A percentile compares a stretch with the other conserved stretches of the same genome.
These are phyloP conservation scores for Xylariaceae sp. DNA, from an alignment of 2,329 filamentous ascomycete species.

Conservation along the genomic window DNA sequence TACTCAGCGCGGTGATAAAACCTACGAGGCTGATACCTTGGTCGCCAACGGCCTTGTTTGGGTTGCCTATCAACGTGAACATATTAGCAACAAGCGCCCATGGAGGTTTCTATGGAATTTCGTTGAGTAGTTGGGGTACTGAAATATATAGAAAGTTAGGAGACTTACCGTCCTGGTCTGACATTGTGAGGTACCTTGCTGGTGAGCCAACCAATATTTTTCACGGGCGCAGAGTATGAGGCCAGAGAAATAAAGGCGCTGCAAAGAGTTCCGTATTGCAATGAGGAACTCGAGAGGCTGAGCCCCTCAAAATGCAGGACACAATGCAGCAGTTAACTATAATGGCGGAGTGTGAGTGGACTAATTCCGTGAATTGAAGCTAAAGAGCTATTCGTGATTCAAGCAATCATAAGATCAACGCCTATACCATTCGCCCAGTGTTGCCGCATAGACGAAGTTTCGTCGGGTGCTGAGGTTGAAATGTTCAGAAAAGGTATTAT, in stretches of 20 bases:
- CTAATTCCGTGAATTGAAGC: slow-evolving; percentile 7
- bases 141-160: background rate
- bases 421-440: slow-evolving; percentile 2
- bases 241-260: too few relatives aligned
- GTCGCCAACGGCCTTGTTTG: slow-evolving; percentile 37
- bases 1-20: slow-evolving; percentile 70
- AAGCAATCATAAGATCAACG: background rate
- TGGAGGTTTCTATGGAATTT: background rate
- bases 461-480: background rate
- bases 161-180: slow-evolving; percentile 24
- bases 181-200: slow-evolving; percentile 17
- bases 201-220: slow-evolving; percentile 13
- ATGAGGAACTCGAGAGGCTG: background rate
- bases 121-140: background rate
- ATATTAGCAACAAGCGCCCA: slow-evolving; percentile 4
- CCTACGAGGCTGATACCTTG: slow-evolving; percentile 54
- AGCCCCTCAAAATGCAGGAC: background rate
- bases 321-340: too few relatives aligned
- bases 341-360: background rate
- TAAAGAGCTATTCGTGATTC: slow-evolving; percentile 9
- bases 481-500: background rate
- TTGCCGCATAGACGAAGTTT: slow-evolving; percentile 1
- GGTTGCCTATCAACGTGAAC: slow-evolving; percentile 18
- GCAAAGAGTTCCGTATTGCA: too few relatives aligned
- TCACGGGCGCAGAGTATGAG: too few relatives aligned